Percentiles rank a stretch among this genome's conserved stretches.
Conservation (phyloP, 106 monocot species). For the Allium sativum region DNA sequence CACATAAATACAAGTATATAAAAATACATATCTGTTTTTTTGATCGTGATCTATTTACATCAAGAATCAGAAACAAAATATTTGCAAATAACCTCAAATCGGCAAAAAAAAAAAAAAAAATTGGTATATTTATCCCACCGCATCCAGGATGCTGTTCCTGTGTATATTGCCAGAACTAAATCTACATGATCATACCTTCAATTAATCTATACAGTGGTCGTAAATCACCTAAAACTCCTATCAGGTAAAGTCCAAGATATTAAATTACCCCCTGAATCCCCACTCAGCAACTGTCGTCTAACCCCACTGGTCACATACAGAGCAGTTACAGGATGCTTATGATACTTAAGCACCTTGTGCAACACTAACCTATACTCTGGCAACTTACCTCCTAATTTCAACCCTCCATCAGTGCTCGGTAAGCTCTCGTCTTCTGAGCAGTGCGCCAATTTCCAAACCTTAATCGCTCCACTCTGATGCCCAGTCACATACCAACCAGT, state of each 20-base stretch:
- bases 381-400: slow-evolving; percentile 17
- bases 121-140: too few relatives aligned
- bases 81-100: too few relatives aligned
- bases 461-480: slow-evolving; percentile 93
- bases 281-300: slow-evolving; percentile 67
- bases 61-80: too few relatives aligned
- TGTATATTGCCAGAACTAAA: too few relatives aligned
- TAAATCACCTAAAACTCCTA: slow-evolving; percentile 31
- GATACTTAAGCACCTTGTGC: slow-evolving; percentile 69
- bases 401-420: slow-evolving; percentile 8
- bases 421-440: slow-evolving; percentile 23
- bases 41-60: too few relatives aligned
- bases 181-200: too few relatives aligned
- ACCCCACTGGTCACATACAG: slow-evolving; percentile 61
- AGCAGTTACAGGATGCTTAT: slow-evolving; percentile 84
- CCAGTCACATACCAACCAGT: slow-evolving; percentile 92
- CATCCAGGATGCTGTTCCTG: too few relatives aligned
- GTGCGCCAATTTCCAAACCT: slow-evolving; percentile 97
- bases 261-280: slow-evolving; percentile 60
- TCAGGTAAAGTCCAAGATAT: slow-evolving; percentile 83
- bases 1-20: too few relatives aligned
- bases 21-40: too few relatives aligned
- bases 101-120: too few relatives aligned
- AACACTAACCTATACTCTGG: slow-evolving; percentile 69
- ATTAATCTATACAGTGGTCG: neutral